Evolutionary conservation across 805 yeast genomes (phyloP), one percentile per base, ranked within the genome.

Genomic region (Pichia cabralensis): DNA sequence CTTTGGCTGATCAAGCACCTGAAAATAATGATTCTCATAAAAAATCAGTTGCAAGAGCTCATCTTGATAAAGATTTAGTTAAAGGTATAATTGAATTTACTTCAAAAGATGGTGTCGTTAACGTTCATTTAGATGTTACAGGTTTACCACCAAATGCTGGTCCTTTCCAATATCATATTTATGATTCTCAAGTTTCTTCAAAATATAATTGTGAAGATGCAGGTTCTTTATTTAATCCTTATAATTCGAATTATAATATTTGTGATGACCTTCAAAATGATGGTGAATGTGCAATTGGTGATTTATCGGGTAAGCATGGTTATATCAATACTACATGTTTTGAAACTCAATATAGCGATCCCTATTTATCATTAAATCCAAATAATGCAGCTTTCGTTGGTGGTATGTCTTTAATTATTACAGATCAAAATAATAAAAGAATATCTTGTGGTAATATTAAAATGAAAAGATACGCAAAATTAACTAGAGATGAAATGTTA

Each of bases 301-400:
- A 80, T 50, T 69, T 80, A 46, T 71, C 82, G 23, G 89, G 89
- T 28, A 80, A 79, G 53, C 86, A 80, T 55, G 89, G 89, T 10
- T 68, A 60, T 58, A 75, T 80, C 48, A 68, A 77, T 50, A 67
- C 82, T 15, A 77, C 83, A 10, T 77, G 84, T 51, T 76, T 71
- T 53, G 79, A 76, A 54, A 61, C 73, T 20, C 63, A 65, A 39
- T 80, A 75, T 52, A 58, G 64, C 39, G 88, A 80, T 49, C 79
- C 77, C 6, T 80, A 67, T 53, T 53, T 80, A 35, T 76, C 86
- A 0, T 65, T 80, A 53, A 66, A 75, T 47, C 69, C 70, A 24
- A 53, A 57, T 31, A 64, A 73, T 30, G 66, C 69, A 29, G 67
- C 81, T n/a, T 72, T 66, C 47, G 62, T 79, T 46, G 71, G 78